Base-by-base conservation (phyloP, 2,329 filamentous ascomycete genomes). In the Pseudogymnoascus sp. region DNA sequence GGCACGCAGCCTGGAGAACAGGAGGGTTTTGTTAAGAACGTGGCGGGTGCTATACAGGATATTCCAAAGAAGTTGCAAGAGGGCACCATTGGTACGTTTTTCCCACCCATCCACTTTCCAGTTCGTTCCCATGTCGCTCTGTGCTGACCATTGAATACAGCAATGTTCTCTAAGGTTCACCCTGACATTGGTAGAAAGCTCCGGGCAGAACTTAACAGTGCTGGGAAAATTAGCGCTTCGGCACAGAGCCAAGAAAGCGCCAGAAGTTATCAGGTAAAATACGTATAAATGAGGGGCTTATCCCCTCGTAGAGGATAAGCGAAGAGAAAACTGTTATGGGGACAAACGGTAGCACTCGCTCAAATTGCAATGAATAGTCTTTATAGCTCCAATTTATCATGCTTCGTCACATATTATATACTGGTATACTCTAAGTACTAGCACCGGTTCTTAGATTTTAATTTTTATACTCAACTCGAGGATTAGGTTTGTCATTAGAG, bases 41-140 rank as follows among this genome's bases (percentile, higher is more conserved):
- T 73, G 74, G 62, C 74, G 79, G 63, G 23, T 14, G 37, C 37
- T 16, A 38, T 38, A 38, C 37, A 38, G 7, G 14, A 38, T 38
- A 38, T 38, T 38, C 37, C 37, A 16, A 38, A 38, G 37, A 38
- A 38, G 37, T 38, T 38, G 14, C 37, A 38, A 16, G 37, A 38
- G 11, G 37, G 37, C 14, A 38, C 37, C 37, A 38, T 38, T 16
- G 37, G 37, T 38, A 38, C n/a, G 37, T n/a, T 38, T 38, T 83
- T 80, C 37, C 14, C 14, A 16, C 37, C 14, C 37, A 14, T 38
- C n/a, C 6, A n/a, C 14, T 38, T 38, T 38, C n/a, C 37, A 16
- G 37, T 38, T 38, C 3, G 37, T 8, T 16, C 5, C n/a, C 37
- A 38, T 38, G n/a, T 38, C 37, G 37, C 37, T 38, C 37, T 38